A percentile compares a stretch with the other conserved stretches of the same genome.
Evolutionary conservation across 345 rosid genomes (phyloP).

Genomic region (Luvunga scandens): DNA sequence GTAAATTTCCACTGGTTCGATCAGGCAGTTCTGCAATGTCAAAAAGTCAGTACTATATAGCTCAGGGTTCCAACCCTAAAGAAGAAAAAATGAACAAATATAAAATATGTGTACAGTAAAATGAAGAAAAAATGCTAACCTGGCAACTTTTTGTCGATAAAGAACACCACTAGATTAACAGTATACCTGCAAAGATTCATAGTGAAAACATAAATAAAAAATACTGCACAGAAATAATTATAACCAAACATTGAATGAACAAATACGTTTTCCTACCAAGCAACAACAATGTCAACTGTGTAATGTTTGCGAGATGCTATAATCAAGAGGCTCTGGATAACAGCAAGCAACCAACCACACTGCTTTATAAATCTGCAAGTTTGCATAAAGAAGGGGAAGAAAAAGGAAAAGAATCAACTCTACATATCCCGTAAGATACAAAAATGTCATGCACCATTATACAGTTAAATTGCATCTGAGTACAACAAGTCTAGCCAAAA

Average conservation of each 20-base stretch:
- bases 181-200: slow-evolving; percentile 66
- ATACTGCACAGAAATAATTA: neutral
- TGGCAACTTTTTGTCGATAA: slow-evolving; percentile 95
- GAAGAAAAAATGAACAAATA: neutral
- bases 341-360: slow-evolving; percentile 73
- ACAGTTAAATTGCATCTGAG: neutral
- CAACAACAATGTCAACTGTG: slow-evolving; percentile 92
- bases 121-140: slow-evolving; percentile 42
- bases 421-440: neutral
- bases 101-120: neutral
- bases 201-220: slow-evolving; percentile 6
- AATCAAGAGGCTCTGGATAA: slow-evolving; percentile 87
- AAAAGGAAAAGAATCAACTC: neutral
- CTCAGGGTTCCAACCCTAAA: neutral
- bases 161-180: slow-evolving; percentile 88
- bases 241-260: neutral
- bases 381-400: neutral
- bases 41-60: slow-evolving; percentile 18
- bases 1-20: slow-evolving; percentile 43
- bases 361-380: slow-evolving; percentile 79
- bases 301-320: slow-evolving; percentile 98
- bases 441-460: neutral
- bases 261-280: slow-evolving; percentile 54
- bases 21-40: slow-evolving; percentile 74
- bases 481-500: neutral